A percentile compares a stretch with the other conserved stretches of the same genome.
Conservation (phyloP, 306 rosid genomes). For the Adenanthera pavonina region DNA sequence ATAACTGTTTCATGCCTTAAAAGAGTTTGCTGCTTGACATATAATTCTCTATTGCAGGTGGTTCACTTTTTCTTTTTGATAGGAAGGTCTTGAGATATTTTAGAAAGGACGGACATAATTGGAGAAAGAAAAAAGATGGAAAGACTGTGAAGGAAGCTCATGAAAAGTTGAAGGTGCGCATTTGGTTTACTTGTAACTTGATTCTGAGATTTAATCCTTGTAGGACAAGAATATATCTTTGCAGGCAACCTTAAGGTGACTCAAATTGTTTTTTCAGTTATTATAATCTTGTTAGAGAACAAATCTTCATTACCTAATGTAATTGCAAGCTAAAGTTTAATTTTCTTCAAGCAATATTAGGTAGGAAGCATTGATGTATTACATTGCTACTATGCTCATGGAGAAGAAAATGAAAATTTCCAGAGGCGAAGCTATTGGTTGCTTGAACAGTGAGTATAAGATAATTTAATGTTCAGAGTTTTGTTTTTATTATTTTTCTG, state of each 20-base stretch:
- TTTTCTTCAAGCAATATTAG: constrained; percentile 57
- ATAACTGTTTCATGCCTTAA: constrained; percentile 21
- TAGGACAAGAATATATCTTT: constrained; percentile 11
- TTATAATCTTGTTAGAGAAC: constrained; percentile 16
- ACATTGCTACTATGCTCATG: constrained; percentile 95
- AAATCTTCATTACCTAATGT: constrained; percentile 24
- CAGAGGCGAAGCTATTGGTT: constrained; percentile 96
- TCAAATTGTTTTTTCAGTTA: neutral
- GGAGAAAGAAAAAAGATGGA: constrained; percentile 94
- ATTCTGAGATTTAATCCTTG: constrained; percentile 27
- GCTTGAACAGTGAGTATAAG: constrained; percentile 81
- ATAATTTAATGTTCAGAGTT: constrained; percentile 20
- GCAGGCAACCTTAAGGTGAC: neutral
- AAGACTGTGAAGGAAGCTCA: constrained; percentile 95
- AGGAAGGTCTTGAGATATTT: constrained; percentile 88
- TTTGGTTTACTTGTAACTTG: constrained; percentile 31
- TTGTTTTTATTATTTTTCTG: constrained; percentile 25
- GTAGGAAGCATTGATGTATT: constrained; percentile 85
- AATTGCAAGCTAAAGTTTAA: constrained; percentile 41
- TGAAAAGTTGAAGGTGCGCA: constrained; percentile 84
- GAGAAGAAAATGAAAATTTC: constrained; percentile 86
- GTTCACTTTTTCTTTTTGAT: constrained; percentile 89
- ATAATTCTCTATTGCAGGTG: constrained; percentile 63
- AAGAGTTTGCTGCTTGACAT: constrained; percentile 38
- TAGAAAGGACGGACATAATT: constrained; percentile 88